Evolutionary conservation across 1,284 basidiomycete species (phyloP), one percentile per base, ranked within the genome.

Genomic region (Ceratobasidium sp.): DNA sequence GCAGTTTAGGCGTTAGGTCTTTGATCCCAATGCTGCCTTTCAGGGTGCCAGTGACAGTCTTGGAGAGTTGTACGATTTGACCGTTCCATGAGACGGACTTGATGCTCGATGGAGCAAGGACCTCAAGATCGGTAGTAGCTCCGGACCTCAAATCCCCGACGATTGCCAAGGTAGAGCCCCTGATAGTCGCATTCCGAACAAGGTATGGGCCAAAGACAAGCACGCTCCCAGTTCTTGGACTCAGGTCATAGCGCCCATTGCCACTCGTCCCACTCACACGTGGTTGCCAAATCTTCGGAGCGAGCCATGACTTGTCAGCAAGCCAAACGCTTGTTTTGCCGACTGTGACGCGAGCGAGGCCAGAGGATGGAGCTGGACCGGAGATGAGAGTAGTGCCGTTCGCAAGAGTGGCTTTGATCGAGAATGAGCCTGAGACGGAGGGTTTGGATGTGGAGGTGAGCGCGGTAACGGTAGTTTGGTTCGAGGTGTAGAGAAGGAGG

Each of bases 401-500:
- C n/a, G 68, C 39, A 18, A 66, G 3, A 9, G 58, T 40, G 7
- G 81, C 81, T 15, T 60, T 67, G 55, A 83, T 77, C 6, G 81
- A 71, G 3, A 71, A 39, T 23, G 82, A 81, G 12, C 81, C 81
- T 2, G 73, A 66, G 20, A 79, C 51, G 15, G 69, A 66, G 6
- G 66, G 42, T 13, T 78, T 40, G n/a, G 23, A 20, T 15, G 66
- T 46, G 13, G 63, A 44, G 28, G n/a, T 7, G n/a, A 71, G 23
- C 2, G 56, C 42, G 67, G 83, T 71, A 3, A n/a, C 84, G 33
- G 86, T 77, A 39, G 82, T 82, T 73, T 87, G 86, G 0, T 84
- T 86, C 77, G 12, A 81, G n/a, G 86, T 85, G 76, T 87, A 87
- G 9, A 86, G 81, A 0, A 87, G 80, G 46, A 87, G 82, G 13